Evolutionary conservation across 2,329 filamentous ascomycete genomes (phyloP).

Genomic region (Alternaria sp.): DNA sequence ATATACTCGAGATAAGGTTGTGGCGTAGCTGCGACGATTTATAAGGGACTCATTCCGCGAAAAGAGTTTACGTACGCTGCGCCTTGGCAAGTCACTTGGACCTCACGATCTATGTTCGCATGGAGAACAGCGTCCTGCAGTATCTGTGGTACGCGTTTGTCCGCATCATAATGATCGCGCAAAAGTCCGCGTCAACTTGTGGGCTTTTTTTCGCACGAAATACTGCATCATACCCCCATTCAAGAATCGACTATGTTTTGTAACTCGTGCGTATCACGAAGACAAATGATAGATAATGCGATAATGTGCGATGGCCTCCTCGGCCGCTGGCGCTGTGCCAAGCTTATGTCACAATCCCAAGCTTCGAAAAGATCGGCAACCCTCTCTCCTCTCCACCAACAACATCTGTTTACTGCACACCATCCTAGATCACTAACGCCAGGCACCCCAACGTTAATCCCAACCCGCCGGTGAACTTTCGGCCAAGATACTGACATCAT

Average conservation of each 20-base stretch:
- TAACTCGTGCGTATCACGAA: not conserved
- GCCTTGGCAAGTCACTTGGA: not conserved
- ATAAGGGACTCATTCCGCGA: not conserved
- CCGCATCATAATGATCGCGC: not conserved
- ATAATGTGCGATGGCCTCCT: not conserved
- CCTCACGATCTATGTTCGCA: not conserved
- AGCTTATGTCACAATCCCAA: constrained; percentile 7
- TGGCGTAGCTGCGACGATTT: not conserved
- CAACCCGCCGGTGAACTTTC: constrained; percentile 3
- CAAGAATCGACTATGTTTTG: not conserved
- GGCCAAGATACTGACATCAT: constrained; percentile 25
- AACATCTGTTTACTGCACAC: constrained; percentile 14
- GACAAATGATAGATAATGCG: not conserved
- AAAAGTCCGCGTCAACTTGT: not conserved
- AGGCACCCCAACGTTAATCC: constrained; percentile 16
- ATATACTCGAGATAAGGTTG: not conserved
- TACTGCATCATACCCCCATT: not conserved
- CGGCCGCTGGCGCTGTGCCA: not conserved
- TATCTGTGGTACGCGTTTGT: not conserved
- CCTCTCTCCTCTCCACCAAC: constrained; percentile 19
- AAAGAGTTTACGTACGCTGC: not conserved
- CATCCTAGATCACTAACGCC: constrained; percentile 11
- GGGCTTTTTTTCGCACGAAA: not conserved
- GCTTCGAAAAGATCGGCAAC: constrained; percentile 13
- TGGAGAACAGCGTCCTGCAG: not conserved